A percentile compares a stretch with the other conserved stretches of the same genome.
Conservation (phyloP, 768 basidiomycete genomes). For the Tylopilus sp. region DNA sequence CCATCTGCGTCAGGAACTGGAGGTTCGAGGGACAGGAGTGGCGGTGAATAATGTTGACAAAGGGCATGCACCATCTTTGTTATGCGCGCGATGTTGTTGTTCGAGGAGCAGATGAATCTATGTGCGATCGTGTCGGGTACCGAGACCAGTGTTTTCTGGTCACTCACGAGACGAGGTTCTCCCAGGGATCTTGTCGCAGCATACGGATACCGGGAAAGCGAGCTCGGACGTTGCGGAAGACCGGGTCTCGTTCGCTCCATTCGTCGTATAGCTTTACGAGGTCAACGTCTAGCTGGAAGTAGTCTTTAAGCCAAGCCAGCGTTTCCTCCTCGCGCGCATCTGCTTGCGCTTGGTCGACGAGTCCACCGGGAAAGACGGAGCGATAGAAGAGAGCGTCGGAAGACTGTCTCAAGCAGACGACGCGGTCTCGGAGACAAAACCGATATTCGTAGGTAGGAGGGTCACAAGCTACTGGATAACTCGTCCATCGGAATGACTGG, state of each 20-base stretch:
- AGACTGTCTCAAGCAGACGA: slow-evolving; percentile 79
- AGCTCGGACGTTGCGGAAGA: slow-evolving; percentile 62
- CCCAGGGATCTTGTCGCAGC: slow-evolving; percentile 92
- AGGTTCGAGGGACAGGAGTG: slow-evolving; percentile 51
- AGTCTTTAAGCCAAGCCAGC: slow-evolving; percentile 71
- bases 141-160: slow-evolving; percentile 1
- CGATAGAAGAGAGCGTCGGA: slow-evolving; percentile 65
- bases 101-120: slow-evolving; percentile 97
- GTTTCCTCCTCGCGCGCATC: slow-evolving; percentile 58
- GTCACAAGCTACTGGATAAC: slow-evolving; percentile 31
- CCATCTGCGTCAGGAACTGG: slow-evolving; percentile 30
- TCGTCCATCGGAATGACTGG: slow-evolving; percentile 83
- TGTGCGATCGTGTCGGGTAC: slow-evolving; percentile 8
- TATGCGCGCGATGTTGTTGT: slow-evolving; percentile 94
- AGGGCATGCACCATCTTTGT: slow-evolving; percentile 89
- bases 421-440: slow-evolving; percentile 75
- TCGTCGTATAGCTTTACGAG: slow-evolving; percentile 65
- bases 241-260: slow-evolving; percentile 72
- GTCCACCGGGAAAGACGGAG: slow-evolving; percentile 53
- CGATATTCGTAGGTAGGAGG: slow-evolving; percentile 63
- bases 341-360: slow-evolving; percentile 31
- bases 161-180: slow-evolving; percentile 88
- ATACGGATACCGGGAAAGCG: slow-evolving; percentile 83
- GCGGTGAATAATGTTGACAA: slow-evolving; percentile 70
- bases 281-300: slow-evolving; percentile 85